Evolutionary conservation across 2,329 filamentous ascomycete species (phyloP).

Genomic region (Xylariomycetidae sp.): DNA sequence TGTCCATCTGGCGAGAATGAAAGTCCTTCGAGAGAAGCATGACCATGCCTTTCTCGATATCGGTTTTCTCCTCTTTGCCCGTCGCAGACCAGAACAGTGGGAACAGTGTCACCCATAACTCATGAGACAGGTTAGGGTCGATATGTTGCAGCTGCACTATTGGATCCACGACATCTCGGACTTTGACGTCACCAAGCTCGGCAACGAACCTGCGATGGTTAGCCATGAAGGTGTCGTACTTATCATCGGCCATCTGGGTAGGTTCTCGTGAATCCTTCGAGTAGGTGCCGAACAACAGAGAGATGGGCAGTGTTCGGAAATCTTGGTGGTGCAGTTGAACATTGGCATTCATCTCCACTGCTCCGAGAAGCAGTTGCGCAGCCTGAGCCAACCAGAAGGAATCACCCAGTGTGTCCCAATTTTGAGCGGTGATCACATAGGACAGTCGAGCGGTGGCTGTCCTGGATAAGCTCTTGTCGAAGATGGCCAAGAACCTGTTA

Average conservation of each 20-base stretch:
- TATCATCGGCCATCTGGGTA: conserved; percentile 71
- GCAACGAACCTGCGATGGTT: conserved; percentile 76
- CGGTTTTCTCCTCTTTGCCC: conserved; percentile 77
- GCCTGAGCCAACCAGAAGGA: conserved; percentile 97
- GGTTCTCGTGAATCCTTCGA: conserved; percentile 60
- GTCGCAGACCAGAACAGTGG: conserved; percentile 90
- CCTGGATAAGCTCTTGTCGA: conserved; percentile 90
- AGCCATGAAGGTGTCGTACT: conserved; percentile 71
- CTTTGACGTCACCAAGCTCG: conserved; percentile 79
- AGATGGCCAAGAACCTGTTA: conserved; percentile 92
- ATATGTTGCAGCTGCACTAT: conserved; percentile 88
- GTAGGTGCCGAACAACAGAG: conserved; percentile 67
- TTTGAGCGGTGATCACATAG: conserved; percentile 86
- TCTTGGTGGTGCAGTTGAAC: conserved; percentile 78
- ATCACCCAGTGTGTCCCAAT: conserved; percentile 92
- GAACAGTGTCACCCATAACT: conserved; percentile 88
- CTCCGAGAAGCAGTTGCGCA: conserved; percentile 85
- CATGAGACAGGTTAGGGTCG: conserved; percentile 73
- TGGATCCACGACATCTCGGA: conserved; percentile 84
- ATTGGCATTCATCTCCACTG: conserved; percentile 75
- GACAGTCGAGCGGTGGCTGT: conserved; percentile 82
- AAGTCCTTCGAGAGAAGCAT: conserved; percentile 89
- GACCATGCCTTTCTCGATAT: conserved; percentile 89
- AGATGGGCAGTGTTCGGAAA: conserved; percentile 70
- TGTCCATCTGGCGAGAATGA: conserved; percentile 89